Conservation (phyloP, 352 stramenopile genomes). For the Thraustotheca clavata region DNA sequence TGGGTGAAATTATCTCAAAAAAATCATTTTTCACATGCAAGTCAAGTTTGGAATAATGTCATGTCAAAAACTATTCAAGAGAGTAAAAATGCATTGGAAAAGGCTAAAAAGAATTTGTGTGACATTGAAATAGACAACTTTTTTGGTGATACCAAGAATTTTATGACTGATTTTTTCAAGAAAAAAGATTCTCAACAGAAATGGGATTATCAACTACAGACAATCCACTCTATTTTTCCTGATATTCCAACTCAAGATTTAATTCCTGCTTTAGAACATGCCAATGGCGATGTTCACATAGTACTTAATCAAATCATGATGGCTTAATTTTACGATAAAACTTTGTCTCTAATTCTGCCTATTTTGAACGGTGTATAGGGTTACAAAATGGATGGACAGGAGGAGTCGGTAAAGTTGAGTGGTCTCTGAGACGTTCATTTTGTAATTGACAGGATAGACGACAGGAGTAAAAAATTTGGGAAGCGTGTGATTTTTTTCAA, state of each 20-base stretch:
- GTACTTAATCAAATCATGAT: conserved; percentile 71
- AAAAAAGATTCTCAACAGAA: conserved; percentile 44
- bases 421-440: neutral
- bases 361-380: neutral
- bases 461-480: neutral
- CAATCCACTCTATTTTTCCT: conserved; percentile 72
- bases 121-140: conserved; percentile 79
- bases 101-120: conserved; percentile 45
- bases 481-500: conserved; percentile 22
- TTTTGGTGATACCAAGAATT: conserved; percentile 66
- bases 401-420: neutral
- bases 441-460: neutral
- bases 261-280: conserved; percentile 65
- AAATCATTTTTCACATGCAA: conserved; percentile 35
- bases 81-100: conserved; percentile 28
- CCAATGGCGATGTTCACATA: conserved; percentile 73
- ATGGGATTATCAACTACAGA: conserved; percentile 57
- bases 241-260: conserved; percentile 34
- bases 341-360: too few relatives aligned
- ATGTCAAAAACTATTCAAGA: conserved; percentile 38
- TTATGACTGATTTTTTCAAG: conserved; percentile 34
- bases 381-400: neutral
- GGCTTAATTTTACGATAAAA: neutral
- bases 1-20: conserved; percentile 49
- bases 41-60: neutral